Evolutionary conservation across 257 asterid species (phyloP).

Genomic region (Jacaranda mimosifolia): DNA sequence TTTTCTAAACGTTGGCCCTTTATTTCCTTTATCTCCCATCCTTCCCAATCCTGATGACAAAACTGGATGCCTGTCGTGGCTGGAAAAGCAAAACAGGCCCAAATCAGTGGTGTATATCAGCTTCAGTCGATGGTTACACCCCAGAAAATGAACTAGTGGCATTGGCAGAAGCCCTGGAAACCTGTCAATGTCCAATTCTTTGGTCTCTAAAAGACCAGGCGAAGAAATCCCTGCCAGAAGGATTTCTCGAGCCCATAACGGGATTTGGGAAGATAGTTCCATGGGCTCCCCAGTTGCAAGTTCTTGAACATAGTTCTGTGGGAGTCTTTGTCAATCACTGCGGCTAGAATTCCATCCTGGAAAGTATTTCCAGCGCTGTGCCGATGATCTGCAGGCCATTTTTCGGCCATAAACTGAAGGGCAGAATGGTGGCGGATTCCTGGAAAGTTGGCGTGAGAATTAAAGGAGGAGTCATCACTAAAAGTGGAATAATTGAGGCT

Average conservation of each 20-base stretch:
- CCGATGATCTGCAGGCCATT: too few relatives aligned
- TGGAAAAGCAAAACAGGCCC: conserved; percentile 45
- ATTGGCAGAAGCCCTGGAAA: conserved; percentile 65
- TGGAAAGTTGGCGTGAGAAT: too few relatives aligned
- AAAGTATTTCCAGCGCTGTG: too few relatives aligned
- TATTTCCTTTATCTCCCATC: conserved; percentile 42
- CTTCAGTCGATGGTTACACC: conserved; percentile 59
- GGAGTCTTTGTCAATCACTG: conserved; percentile 76
- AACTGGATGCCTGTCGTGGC: conserved; percentile 67
- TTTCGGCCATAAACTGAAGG: too few relatives aligned
- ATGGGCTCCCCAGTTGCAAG: conserved; percentile 74
- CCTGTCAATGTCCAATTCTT: conserved; percentile 53
- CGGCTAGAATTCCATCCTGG: conserved; percentile 55
- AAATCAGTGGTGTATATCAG: conserved; percentile 65
- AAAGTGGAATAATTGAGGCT: conserved; percentile 42
- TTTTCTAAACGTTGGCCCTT: conserved; percentile 75
- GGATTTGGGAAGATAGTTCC: conserved; percentile 53
- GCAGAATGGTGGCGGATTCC: too few relatives aligned
- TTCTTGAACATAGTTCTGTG: conserved; percentile 49
- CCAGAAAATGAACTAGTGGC: conserved; percentile 58
- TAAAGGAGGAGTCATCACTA: conserved; percentile 20
- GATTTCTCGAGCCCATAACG: conserved; percentile 53
- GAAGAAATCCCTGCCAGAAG: conserved; percentile 31
- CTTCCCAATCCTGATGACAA: conserved; percentile 40
- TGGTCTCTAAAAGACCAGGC: conserved; percentile 59